Evolutionary conservation across 2,329 filamentous ascomycete species (phyloP).

Genomic region (Pseudopyricularia cyperi): DNA sequence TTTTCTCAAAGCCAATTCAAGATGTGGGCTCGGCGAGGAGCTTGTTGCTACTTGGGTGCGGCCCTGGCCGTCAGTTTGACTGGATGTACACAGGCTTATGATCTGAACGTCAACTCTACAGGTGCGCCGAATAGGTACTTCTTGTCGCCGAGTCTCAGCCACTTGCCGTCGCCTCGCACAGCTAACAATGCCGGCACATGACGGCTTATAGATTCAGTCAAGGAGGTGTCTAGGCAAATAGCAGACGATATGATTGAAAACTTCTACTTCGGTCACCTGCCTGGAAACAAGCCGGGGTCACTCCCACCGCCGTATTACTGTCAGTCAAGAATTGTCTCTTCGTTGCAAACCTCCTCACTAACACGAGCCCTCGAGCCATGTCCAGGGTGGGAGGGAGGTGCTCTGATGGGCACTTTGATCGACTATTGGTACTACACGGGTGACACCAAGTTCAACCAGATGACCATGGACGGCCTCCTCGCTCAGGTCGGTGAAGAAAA

Average conservation of each 20-base stretch:
- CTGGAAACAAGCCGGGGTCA: constrained; percentile 36
- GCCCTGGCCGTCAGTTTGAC: constrained; percentile 5
- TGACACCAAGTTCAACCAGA: constrained; percentile 55
- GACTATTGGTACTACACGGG: constrained; percentile 57
- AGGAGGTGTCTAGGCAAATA: constrained; percentile 33
- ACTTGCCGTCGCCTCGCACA: neutral
- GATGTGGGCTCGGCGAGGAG: neutral
- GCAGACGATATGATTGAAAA: constrained; percentile 33
- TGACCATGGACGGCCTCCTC: constrained; percentile 55
- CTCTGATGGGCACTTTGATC: constrained; percentile 57
- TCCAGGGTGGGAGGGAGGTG: constrained; percentile 60
- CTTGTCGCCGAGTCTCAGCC: neutral
- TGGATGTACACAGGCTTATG: constrained; percentile 6
- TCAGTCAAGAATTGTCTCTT: constrained; percentile 29
- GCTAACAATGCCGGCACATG: neutral
- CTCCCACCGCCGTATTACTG: constrained; percentile 38
- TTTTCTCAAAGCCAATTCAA: neutral
- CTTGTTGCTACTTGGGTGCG: constrained; percentile 3
- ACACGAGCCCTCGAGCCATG: constrained; percentile 4
- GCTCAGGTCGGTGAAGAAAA: constrained; percentile 60
- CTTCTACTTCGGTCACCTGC: constrained; percentile 33
- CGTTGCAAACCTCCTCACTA: neutral
- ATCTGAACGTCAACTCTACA: constrained; percentile 10
- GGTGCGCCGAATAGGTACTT: constrained; percentile 6
- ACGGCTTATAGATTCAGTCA: constrained; percentile 54